A percentile compares a stretch with the other conserved stretches of the same genome.
Conservation (phyloP, 2,329 filamentous ascomycete species). For the Diaporthe ampelina region DNA sequence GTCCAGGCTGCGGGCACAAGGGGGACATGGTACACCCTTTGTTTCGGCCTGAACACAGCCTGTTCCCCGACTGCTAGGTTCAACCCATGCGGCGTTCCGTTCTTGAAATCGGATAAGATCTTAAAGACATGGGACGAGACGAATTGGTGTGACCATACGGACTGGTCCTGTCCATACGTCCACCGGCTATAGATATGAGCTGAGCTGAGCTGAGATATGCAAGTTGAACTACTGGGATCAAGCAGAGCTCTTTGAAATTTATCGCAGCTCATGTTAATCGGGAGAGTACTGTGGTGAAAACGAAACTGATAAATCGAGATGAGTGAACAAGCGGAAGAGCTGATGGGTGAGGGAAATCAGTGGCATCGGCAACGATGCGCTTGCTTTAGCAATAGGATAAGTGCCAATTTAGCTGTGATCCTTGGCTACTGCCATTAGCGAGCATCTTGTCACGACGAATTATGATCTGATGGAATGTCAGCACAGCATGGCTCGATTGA, state of each 20-base stretch:
- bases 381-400: no score
- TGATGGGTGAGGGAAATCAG: not conserved
- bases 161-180: no score
- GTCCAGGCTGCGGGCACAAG: not conserved
- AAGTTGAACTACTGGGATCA: not conserved
- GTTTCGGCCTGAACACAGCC: slow-evolving; percentile 6
- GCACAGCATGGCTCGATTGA: not conserved
- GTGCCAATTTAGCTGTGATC: no score
- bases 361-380: not conserved
- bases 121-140: slow-evolving; percentile 18
- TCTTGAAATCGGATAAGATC: not conserved
- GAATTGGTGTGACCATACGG: not conserved
- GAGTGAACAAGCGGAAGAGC: not conserved
- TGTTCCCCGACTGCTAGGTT: slow-evolving; percentile 7
- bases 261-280: not conserved
- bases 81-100: not conserved
- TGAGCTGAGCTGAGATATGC: not conserved
- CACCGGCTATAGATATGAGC: not conserved
- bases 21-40: not conserved
- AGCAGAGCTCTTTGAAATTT: not conserved
- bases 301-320: not conserved
- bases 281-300: not conserved
- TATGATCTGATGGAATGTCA: not conserved
- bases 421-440: not conserved
- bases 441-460: not conserved